Conservation (phyloP, 257 asterid genomes). For the Scutellaria galericulata region DNA sequence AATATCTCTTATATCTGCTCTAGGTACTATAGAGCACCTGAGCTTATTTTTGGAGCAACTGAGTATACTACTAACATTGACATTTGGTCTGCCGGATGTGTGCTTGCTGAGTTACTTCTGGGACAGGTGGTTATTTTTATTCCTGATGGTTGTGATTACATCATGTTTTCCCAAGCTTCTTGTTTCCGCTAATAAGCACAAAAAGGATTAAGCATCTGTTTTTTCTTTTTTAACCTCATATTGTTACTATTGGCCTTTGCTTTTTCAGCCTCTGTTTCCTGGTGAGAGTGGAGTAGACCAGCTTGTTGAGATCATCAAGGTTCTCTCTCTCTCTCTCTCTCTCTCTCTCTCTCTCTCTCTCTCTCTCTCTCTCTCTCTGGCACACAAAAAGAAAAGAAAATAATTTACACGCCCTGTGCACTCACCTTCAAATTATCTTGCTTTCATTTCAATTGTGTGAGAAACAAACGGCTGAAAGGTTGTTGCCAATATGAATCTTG, state of each 20-base stretch:
- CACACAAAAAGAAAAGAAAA: neutral
- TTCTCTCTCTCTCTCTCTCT: conserved; percentile 43
- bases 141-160: neutral
- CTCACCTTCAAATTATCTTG: neutral
- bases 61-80: conserved; percentile 80
- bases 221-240: conserved; percentile 37
- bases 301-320: conserved; percentile 98
- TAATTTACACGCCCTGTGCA: neutral
- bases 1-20: conserved; percentile 91
- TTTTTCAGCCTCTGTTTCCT: conserved; percentile 88
- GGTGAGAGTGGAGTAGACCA: conserved; percentile 99
- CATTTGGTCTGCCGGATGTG: conserved; percentile 91
- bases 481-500: too few relatives aligned
- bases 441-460: neutral
- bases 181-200: conserved; percentile 2
- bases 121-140: conserved; percentile 58
- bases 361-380: conserved; percentile 37
- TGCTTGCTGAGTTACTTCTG: conserved; percentile 80
- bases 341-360: conserved; percentile 36
- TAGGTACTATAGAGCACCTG: conserved; percentile 85
- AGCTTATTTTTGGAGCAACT: conserved; percentile 87
- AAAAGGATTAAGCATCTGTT: neutral
- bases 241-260: conserved; percentile 24
- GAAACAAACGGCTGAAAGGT: neutral
- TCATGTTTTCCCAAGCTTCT: neutral